Evolutionary conservation across 78 protist species (phyloP).

Genomic region (Speleostelium caveatum): DNA sequence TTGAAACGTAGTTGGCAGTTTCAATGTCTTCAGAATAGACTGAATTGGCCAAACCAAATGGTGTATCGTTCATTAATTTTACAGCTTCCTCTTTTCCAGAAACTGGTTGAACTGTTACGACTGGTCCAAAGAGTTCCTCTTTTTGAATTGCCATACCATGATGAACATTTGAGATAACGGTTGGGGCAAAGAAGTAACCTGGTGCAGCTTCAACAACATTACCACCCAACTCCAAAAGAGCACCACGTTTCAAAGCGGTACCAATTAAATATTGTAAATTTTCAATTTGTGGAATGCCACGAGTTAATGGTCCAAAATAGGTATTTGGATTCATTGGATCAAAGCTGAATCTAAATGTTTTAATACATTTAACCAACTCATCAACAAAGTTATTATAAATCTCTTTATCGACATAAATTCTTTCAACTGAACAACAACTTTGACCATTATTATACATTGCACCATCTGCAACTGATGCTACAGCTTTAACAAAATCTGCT

Average conservation of each 20-base stretch:
- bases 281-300: constrained; percentile 65
- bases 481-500: constrained; percentile 24
- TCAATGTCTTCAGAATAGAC: constrained; percentile 20
- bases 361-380: constrained; percentile 28
- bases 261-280: constrained; percentile 40
- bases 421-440: constrained; percentile 81
- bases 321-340: constrained; percentile 76
- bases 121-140: constrained; percentile 73
- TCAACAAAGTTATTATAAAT: constrained; percentile 41
- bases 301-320: constrained; percentile 81
- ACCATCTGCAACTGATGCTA: constrained; percentile 75
- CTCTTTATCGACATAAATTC: constrained; percentile 77
- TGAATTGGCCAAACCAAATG: constrained; percentile 67
- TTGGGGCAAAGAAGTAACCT: constrained; percentile 80
- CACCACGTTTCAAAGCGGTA: constrained; percentile 62
- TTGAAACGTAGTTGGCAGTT: constrained; percentile 46
- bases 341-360: constrained; percentile 39
- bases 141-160: constrained; percentile 69
- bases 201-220: constrained; percentile 41
- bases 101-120: constrained; percentile 73
- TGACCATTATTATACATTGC: constrained; percentile 84
- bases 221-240: constrained; percentile 74
- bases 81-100: constrained; percentile 54
- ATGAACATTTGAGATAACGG: constrained; percentile 59
- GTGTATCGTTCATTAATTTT: constrained; percentile 69